Conservation (phyloP, 2,329 filamentous ascomycete genomes). For the Beauveria asiatica region DNA sequence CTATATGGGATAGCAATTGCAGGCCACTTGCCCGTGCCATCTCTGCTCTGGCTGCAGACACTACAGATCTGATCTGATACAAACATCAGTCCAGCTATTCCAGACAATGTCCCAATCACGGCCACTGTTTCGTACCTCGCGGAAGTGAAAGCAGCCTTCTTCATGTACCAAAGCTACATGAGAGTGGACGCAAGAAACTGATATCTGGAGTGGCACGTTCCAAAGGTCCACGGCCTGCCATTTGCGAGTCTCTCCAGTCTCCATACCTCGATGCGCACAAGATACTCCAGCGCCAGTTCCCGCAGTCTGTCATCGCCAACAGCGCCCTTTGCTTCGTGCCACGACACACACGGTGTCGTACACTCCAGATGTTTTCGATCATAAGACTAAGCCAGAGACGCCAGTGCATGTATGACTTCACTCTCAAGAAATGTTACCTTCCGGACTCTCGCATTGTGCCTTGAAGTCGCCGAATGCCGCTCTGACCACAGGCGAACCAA, state of each 20-base stretch:
- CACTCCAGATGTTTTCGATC: not conserved
- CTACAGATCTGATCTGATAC: not conserved
- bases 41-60: not conserved
- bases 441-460: not conserved
- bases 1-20: constrained; percentile 13
- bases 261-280: constrained; percentile 4
- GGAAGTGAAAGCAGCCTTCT: constrained; percentile 1
- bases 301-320: not conserved
- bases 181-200: constrained; percentile 7
- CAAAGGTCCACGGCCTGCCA: constrained; percentile 4
- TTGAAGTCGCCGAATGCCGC: not conserved
- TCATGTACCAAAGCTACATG: constrained; percentile 10
- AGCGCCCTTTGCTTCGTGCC: not conserved
- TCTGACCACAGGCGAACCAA: constrained; percentile 1
- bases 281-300: constrained; percentile 13
- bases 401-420: not conserved
- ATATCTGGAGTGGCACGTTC: not conserved
- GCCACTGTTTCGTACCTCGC: not conserved
- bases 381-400: not conserved
- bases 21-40: not conserved
- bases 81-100: constrained; percentile 21
- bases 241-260: not conserved
- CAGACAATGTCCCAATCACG: constrained; percentile 19
- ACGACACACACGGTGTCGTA: not conserved
- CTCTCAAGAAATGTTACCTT: not conserved